Evolutionary conservation across 2,329 filamentous ascomycete species (phyloP).

Genomic region (Dothiorella sarmentorum): DNA sequence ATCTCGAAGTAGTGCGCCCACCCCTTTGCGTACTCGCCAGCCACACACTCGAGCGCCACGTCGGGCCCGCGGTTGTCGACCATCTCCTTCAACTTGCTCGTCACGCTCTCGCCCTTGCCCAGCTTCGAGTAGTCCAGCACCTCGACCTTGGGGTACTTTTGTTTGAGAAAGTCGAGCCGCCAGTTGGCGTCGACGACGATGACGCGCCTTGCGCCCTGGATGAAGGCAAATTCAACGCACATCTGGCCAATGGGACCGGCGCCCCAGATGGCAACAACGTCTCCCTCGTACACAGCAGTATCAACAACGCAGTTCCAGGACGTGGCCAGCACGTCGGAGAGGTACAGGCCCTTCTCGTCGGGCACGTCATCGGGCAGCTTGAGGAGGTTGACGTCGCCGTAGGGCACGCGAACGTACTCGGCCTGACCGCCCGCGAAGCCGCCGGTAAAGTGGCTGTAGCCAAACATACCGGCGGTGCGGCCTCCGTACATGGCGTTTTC

Average conservation of each 20-base stretch:
- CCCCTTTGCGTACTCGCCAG: constrained; percentile 61
- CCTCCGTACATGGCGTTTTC: constrained; percentile 75
- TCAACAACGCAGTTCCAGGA: constrained; percentile 81
- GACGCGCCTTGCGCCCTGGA: constrained; percentile 70
- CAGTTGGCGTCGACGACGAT: constrained; percentile 73
- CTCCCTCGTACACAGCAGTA: constrained; percentile 72
- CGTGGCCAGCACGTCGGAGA: constrained; percentile 77
- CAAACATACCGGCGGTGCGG: constrained; percentile 64
- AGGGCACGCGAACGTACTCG: constrained; percentile 79
- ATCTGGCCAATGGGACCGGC: constrained; percentile 83
- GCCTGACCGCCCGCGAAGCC: constrained; percentile 86
- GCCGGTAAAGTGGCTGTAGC: constrained; percentile 68
- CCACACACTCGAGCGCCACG: constrained; percentile 65
- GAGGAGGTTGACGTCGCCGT: constrained; percentile 76
- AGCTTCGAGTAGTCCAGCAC: constrained; percentile 67
- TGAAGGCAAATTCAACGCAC: constrained; percentile 62
- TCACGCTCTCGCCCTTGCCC: constrained; percentile 61
- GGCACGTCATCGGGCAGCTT: constrained; percentile 74
- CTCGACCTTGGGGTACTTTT: constrained; percentile 63
- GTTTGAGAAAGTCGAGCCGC: constrained; percentile 65
- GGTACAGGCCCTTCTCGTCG: constrained; percentile 77
- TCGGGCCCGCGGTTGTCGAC: constrained; percentile 68
- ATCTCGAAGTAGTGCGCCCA: constrained; percentile 61
- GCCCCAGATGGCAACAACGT: constrained; percentile 82
- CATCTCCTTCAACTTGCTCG: constrained; percentile 69